Conservation (phyloP, 2,329 filamentous ascomycete genomes). For the Coccinonectria pachysandricola region DNA sequence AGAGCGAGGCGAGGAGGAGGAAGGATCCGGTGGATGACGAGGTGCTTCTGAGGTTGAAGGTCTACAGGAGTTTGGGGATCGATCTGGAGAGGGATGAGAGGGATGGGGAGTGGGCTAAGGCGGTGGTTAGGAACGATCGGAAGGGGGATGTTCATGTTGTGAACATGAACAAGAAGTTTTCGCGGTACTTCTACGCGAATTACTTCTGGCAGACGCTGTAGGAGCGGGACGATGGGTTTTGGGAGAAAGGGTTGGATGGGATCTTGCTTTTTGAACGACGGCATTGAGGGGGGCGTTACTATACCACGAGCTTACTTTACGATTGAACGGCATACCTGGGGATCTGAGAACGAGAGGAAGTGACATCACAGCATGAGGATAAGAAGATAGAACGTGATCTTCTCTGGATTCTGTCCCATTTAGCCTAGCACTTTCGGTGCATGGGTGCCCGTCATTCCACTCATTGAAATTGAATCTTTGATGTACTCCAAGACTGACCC, state of each 20-base stretch:
- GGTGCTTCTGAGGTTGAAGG: slow-evolving; percentile 67
- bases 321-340: too few relatives aligned
- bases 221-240: slow-evolving; percentile 1
- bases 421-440: too few relatives aligned
- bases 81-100: slow-evolving; percentile 69
- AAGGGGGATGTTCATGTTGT: slow-evolving; percentile 93
- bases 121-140: slow-evolving; percentile 71
- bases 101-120: slow-evolving; percentile 72
- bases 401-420: too few relatives aligned
- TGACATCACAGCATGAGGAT: too few relatives aligned
- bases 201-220: slow-evolving; percentile 89
- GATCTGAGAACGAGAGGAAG: too few relatives aligned
- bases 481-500: too few relatives aligned
- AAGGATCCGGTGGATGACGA: slow-evolving; percentile 49
- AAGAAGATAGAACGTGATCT: too few relatives aligned
- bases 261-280: slow-evolving; percentile 6
- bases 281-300: slow-evolving; percentile 11
- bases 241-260: slow-evolving; percentile 1
- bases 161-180: slow-evolving; percentile 88
- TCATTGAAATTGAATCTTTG: too few relatives aligned
- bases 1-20: slow-evolving; percentile 19
- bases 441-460: too few relatives aligned
- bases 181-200: slow-evolving; percentile 83
- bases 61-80: slow-evolving; percentile 85
- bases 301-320: too few relatives aligned